Evolutionary conservation across 805 yeast genomes (phyloP), one percentile per base, ranked within the genome.

Genomic region (Trichomonascus vanleenenianus): DNA sequence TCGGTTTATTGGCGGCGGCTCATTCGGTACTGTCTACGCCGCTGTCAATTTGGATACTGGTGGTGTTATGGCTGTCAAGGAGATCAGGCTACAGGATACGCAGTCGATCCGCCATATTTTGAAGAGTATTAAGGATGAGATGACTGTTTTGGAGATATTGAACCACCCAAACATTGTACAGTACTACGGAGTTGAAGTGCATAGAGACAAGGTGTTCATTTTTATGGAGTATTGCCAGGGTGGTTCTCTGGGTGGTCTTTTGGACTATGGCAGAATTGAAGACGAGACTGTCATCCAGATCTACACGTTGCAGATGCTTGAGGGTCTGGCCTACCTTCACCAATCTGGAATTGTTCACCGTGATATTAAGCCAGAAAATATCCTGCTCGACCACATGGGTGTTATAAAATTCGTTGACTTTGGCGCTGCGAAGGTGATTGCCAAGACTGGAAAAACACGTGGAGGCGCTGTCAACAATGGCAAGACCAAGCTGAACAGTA

Each of bases 191-290:
- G 96, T 93, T 32, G 97, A 93, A 63, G 97, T 93, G 4, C 97
- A 93, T 64, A 75, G 97, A 44, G 97, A 93, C 63, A 79, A 85
- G 52, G 97, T 93, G 14, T 89, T 87, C 62, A 82, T 93, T 30
- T 93, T 93, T 62, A 93, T 93, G 98, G 98, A 93, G 65, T 89
- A 77, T 65, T 93, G 98, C 69, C 94, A 89, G 56, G 89, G 96
- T 34, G 97, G 97, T 1, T 89, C 97, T 0, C 70, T 93, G 47
- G 87, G 96, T 0, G 78, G 85, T 5, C 67, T 89, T 39, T 71
- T 93, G 50, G 88, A 85, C 47, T 93, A 88, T 60, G 97, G 98
- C 8, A 71, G 97, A 49, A 88, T 93, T 56, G 97, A 88, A 60
- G 97, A 93, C 63, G 98, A 93, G 61, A 74, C 85, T 63, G 93